These are phyloP conservation scores for Pichia manshurica DNA, from an alignment of 805 yeast genomes.

Conservation along the genomic window DNA sequence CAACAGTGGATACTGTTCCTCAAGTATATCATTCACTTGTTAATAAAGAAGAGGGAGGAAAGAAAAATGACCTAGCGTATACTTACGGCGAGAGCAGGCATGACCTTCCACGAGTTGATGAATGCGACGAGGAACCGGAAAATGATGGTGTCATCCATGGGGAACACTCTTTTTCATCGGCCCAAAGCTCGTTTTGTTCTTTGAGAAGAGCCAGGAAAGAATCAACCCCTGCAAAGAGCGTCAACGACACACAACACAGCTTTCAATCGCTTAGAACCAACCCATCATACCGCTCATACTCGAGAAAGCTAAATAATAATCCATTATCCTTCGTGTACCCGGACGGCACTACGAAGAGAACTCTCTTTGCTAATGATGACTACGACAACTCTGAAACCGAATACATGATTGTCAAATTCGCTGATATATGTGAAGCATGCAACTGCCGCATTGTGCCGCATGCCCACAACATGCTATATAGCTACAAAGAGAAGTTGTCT, in stretches of 20 bases:
- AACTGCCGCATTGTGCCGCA: conserved; percentile 14
- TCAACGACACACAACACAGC: neutral
- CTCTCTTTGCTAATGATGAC: conserved; percentile 7
- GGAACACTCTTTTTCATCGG: neutral
- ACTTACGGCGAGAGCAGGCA: neutral
- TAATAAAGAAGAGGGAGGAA: neutral
- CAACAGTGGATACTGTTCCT: neutral
- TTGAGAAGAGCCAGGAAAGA: neutral
- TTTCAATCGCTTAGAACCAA: neutral
- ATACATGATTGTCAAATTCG: conserved; percentile 22
- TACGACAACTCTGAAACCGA: conserved; percentile 10
- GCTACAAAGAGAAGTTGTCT: neutral
- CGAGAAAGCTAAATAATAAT: neutral
- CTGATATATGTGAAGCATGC: conserved; percentile 15
- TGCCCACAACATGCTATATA: conserved; percentile 14
- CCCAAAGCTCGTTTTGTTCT: neutral
- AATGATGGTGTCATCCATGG: neutral
- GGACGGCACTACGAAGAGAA: neutral
- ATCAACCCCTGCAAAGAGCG: neutral
- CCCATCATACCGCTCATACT: too few relatives aligned
- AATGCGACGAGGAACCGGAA: neutral
- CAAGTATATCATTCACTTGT: neutral
- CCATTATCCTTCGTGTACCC: neutral
- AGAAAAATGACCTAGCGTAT: too few relatives aligned
- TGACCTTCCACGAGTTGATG: neutral